Conservation (phyloP, 495 filamentous ascomycete genomes). For the Hamigera avellanea region DNA sequence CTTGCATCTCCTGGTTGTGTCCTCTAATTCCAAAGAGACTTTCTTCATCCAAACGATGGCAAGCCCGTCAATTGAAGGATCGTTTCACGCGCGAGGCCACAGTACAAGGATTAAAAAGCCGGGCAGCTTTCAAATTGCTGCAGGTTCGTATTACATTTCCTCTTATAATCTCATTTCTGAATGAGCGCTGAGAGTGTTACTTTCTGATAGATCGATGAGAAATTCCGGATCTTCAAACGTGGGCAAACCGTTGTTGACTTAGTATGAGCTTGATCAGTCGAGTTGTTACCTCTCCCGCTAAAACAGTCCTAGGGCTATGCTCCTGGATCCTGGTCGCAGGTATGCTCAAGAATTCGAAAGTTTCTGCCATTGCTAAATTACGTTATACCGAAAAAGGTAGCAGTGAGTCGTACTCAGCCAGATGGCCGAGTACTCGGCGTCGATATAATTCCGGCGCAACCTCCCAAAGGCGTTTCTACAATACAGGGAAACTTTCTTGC, state of each 20-base stretch:
- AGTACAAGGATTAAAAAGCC: slow-evolving; percentile 67
- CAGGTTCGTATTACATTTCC: slow-evolving; percentile 36
- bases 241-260: slow-evolving; percentile 86
- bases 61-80: slow-evolving; percentile 62
- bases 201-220: slow-evolving; percentile 56
- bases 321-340: slow-evolving; percentile 90
- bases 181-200: not conserved
- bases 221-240: slow-evolving; percentile 61
- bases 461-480: slow-evolving; percentile 77
- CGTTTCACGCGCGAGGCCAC: slow-evolving; percentile 56
- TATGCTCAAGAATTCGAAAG: slow-evolving; percentile 16
- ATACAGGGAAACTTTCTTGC: slow-evolving; percentile 89
- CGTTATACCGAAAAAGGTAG: slow-evolving; percentile 48
- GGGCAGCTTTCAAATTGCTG: slow-evolving; percentile 86
- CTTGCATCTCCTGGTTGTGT: not conserved
- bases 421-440: slow-evolving; percentile 75
- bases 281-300: slow-evolving; percentile 1
- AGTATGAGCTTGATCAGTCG: slow-evolving; percentile 30
- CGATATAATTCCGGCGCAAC: slow-evolving; percentile 84
- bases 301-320: slow-evolving; percentile 62
- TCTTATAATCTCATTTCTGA: not conserved
- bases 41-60: slow-evolving; percentile 74
- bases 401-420: slow-evolving; percentile 62
- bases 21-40: slow-evolving; percentile 10
- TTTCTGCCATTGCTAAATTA: too few species aligned